phyloP scores from a whole-genome alignment of 257 asterid genomes.

The Cordia subcordata region DNA sequence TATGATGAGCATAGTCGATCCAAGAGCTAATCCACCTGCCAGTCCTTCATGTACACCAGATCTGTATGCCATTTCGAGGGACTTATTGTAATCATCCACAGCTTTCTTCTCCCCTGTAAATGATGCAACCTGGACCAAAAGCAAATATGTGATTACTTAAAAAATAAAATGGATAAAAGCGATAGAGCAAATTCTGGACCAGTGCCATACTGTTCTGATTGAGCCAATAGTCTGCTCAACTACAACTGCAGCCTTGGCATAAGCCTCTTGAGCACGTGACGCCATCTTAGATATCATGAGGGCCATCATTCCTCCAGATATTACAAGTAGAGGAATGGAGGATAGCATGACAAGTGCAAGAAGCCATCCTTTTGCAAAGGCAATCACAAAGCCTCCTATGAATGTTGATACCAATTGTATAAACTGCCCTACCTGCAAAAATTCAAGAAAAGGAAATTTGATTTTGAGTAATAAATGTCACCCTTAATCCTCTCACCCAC shows the following conservation, averaged over 20 bases:
- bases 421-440: constrained; percentile 57
- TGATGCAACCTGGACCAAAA: constrained; percentile 53
- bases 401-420: constrained; percentile 57
- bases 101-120: constrained; percentile 71
- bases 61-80: constrained; percentile 44
- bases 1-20: constrained; percentile 38
- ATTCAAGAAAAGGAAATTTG: neutral
- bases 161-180: neutral
- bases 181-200: neutral
- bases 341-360: constrained; percentile 60
- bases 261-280: constrained; percentile 42
- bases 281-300: constrained; percentile 39
- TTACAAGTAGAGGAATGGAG: constrained; percentile 46
- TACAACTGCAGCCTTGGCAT: constrained; percentile 55
- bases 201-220: constrained; percentile 52
- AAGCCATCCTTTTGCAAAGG: constrained; percentile 64
- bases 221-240: constrained; percentile 67
- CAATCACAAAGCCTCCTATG: constrained; percentile 57
- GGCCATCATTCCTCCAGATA: constrained; percentile 48
- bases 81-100: constrained; percentile 43
- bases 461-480: too few relatives aligned
- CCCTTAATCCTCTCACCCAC: too few relatives aligned
- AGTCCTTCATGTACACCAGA: constrained; percentile 53
- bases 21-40: constrained; percentile 60
- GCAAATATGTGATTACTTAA: neutral